phyloP scores from a whole-genome alignment of 192 early-diverging fungal genomes.

The Umbelopsis isabellina region DNA sequence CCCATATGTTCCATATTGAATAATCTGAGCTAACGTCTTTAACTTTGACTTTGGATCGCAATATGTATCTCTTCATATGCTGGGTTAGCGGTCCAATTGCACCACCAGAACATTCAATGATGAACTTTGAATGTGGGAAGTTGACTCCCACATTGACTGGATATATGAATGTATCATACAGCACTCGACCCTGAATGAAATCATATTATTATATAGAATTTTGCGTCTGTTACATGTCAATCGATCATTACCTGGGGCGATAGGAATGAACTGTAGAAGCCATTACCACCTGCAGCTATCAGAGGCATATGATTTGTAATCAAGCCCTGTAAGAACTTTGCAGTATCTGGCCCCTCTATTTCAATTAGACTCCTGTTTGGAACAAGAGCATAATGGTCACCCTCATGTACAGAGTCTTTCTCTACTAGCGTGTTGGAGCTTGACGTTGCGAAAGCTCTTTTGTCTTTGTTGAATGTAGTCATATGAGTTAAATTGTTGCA shows the following conservation, averaged over 20 bases:
- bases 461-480: neutral
- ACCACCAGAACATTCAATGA: constrained; percentile 78
- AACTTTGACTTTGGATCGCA: constrained; percentile 79
- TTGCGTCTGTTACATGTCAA: neutral
- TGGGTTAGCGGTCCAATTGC: constrained; percentile 53
- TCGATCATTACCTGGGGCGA: constrained; percentile 63
- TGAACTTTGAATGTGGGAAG: constrained; percentile 68
- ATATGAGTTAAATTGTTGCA: too few species aligned
- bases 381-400: constrained; percentile 51
- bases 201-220: neutral
- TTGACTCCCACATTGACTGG: constrained; percentile 61
- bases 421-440: constrained; percentile 11
- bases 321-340: constrained; percentile 90
- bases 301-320: constrained; percentile 85
- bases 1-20: constrained; percentile 78
- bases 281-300: constrained; percentile 71
- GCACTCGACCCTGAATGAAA: constrained; percentile 72
- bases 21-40: constrained; percentile 66
- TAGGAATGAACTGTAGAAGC: constrained; percentile 82
- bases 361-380: constrained; percentile 63
- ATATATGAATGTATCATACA: constrained; percentile 91
- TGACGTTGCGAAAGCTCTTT: neutral
- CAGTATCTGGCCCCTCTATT: constrained; percentile 71
- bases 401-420: constrained; percentile 27
- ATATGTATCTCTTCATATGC: constrained; percentile 75